These are phyloP conservation scores for Phytopythium cucurbitacearum DNA, from an alignment of 352 stramenopile genomes.

Conservation along the genomic window DNA sequence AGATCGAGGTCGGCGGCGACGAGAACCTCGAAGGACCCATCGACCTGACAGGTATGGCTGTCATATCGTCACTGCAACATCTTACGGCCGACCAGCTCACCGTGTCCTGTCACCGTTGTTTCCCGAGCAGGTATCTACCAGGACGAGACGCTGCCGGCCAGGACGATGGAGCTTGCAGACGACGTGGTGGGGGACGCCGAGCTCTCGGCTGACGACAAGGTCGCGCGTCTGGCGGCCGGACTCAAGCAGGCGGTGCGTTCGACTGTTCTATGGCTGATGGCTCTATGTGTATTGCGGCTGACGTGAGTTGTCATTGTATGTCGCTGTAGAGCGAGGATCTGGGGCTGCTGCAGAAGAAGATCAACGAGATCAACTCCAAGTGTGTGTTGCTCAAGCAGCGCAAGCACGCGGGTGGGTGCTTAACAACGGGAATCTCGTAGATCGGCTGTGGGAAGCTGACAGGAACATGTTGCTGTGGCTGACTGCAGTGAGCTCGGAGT, in stretches of 20 bases:
- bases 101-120: background rate
- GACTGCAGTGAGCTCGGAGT: slow-evolving; percentile 47
- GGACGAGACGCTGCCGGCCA: slow-evolving; percentile 41
- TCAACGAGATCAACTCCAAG: slow-evolving; percentile 76
- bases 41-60: slow-evolving; percentile 43
- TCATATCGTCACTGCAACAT: slow-evolving; percentile 1
- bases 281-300: background rate
- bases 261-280: background rate
- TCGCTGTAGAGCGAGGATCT: slow-evolving; percentile 46
- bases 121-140: slow-evolving; percentile 45
- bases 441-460: no score
- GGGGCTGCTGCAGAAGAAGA: slow-evolving; percentile 72
- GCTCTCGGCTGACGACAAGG: slow-evolving; percentile 44
- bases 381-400: slow-evolving; percentile 74
- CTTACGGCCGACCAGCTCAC: background rate
- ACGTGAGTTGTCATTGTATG: slow-evolving; percentile 2
- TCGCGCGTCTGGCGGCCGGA: slow-evolving; percentile 24
- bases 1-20: slow-evolving; percentile 80
- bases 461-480: background rate
- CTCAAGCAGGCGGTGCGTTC: slow-evolving; percentile 40
- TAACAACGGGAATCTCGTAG: background rate
- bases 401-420: slow-evolving; percentile 47
- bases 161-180: slow-evolving; percentile 29
- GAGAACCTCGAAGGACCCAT: slow-evolving; percentile 75
- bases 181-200: slow-evolving; percentile 30